Conservation (phyloP, 768 basidiomycete genomes). For the Lentinula sp. region DNA sequence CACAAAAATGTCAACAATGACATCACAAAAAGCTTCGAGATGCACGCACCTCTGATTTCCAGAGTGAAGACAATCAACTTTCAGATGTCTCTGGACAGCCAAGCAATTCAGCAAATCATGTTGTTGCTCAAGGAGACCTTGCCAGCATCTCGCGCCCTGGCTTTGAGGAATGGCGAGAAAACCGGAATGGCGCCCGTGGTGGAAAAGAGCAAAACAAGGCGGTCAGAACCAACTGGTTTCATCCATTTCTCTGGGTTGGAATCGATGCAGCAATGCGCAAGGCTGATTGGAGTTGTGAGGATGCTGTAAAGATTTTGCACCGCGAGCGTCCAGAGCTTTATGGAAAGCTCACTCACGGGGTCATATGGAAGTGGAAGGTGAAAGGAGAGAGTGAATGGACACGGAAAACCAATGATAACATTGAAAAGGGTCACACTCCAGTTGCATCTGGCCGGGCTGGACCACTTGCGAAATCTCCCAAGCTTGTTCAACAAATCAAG, state of each 20-base stretch:
- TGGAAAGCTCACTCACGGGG: not conserved
- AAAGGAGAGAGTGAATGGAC: not conserved
- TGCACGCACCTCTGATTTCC: not conserved
- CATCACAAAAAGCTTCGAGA: not conserved
- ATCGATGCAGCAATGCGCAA: constrained; percentile 5
- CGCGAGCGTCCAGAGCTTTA: constrained; percentile 3
- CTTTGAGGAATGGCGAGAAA: not conserved
- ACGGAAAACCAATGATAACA: not conserved
- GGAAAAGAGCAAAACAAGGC: constrained; percentile 9
- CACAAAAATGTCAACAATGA: not conserved
- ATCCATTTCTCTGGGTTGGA: constrained; percentile 12
- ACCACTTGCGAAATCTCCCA: constrained; percentile 11
- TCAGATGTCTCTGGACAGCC: no score
- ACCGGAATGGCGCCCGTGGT: constrained; percentile 6
- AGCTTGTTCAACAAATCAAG: constrained; percentile 11
- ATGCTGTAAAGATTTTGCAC: not conserved
- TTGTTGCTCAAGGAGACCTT: not conserved
- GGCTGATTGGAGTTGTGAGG: constrained; percentile 1
- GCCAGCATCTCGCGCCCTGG: not conserved
- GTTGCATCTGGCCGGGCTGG: constrained; percentile 11
- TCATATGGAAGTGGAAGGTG: constrained; percentile 1
- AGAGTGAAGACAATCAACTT: no score
- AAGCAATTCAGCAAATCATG: no score
- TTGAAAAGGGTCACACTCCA: constrained; percentile 5
- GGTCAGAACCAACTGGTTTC: constrained; percentile 13